Evolutionary conservation across 2,329 filamentous ascomycete genomes (phyloP).

Genomic region (Venturia carpophila): DNA sequence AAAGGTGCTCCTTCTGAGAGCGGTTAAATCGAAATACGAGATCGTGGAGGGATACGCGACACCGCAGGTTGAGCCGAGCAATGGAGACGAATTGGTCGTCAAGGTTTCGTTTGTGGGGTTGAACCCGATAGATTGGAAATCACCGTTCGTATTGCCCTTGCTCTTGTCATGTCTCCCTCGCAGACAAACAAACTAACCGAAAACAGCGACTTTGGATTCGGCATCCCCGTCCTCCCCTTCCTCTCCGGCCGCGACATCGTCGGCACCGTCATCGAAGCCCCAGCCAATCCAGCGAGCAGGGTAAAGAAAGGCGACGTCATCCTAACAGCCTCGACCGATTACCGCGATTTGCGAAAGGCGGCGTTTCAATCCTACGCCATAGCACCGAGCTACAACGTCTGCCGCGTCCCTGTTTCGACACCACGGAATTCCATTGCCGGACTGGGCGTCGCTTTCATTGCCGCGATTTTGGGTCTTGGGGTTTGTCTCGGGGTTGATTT

Average conservation of each 20-base stretch:
- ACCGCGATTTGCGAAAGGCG: constrained; percentile 62
- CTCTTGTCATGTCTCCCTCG: background rate
- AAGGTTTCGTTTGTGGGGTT: constrained; percentile 57
- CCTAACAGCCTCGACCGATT: constrained; percentile 65
- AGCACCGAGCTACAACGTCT: constrained; percentile 56
- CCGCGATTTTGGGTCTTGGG: constrained; percentile 57
- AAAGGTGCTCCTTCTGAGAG: constrained; percentile 44
- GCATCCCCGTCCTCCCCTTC: constrained; percentile 59
- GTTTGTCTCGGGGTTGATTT: constrained; percentile 65
- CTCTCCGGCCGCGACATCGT: constrained; percentile 63
- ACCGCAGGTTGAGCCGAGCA: constrained; percentile 33
- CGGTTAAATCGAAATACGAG: constrained; percentile 43
- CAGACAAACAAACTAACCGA: background rate
- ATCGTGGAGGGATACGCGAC: constrained; percentile 39
- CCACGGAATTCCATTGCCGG: constrained; percentile 48
- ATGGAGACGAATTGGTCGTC: constrained; percentile 52
- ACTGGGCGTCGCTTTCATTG: constrained; percentile 64
- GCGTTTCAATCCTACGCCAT: constrained; percentile 65
- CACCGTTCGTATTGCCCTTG: constrained; percentile 47
- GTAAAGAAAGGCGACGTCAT: constrained; percentile 50
- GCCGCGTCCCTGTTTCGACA: constrained; percentile 49
- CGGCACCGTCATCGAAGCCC: constrained; percentile 51
- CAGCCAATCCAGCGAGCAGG: constrained; percentile 35
- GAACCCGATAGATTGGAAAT: constrained; percentile 72
- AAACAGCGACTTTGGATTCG: constrained; percentile 60